Evolutionary conservation across 371 early-diverging fungal species (phyloP).

Genomic region (Batrachochytrium dendrobatidis): DNA sequence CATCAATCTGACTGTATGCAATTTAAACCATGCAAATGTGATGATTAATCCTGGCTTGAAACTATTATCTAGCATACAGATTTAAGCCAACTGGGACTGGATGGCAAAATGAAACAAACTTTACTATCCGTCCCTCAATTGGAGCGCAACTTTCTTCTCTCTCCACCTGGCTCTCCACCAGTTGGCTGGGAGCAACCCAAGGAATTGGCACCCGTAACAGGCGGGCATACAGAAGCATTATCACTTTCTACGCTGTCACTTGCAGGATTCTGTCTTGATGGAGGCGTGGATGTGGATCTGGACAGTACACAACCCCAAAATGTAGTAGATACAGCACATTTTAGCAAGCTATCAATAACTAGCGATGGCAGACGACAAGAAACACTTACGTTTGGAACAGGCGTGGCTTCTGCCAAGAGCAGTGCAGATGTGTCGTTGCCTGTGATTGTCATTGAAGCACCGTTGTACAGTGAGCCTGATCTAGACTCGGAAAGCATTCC

Average conservation of each 20-base stretch:
- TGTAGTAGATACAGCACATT: too few species aligned
- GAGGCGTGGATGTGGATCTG: neutral
- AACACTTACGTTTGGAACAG: too few species aligned
- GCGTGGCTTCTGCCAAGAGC: too few species aligned
- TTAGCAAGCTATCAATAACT: too few species aligned
- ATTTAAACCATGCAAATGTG: neutral
- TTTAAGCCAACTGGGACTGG: slow-evolving; percentile 14
- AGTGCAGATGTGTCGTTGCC: too few species aligned
- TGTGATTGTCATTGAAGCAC: too few species aligned
- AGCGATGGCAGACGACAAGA: too few species aligned
- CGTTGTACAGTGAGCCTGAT: too few species aligned
- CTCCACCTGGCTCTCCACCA: slow-evolving; percentile 45
- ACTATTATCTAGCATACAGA: slow-evolving; percentile 21
- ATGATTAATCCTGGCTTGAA: neutral
- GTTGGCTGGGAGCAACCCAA: slow-evolving; percentile 37
- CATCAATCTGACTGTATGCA: neutral
- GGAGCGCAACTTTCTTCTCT: slow-evolving; percentile 40
- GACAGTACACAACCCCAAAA: too few species aligned
- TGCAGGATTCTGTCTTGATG: neutral
- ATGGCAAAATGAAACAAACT: slow-evolving; percentile 9
- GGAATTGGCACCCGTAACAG: slow-evolving; percentile 30
- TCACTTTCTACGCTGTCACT: slow-evolving; percentile 3
- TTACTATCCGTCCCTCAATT: slow-evolving; percentile 33
- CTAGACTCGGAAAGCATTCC: too few species aligned
- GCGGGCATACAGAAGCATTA: slow-evolving; percentile 30